phyloP scores from a whole-genome alignment of 345 rosid genomes.

The Mangifera indica region DNA sequence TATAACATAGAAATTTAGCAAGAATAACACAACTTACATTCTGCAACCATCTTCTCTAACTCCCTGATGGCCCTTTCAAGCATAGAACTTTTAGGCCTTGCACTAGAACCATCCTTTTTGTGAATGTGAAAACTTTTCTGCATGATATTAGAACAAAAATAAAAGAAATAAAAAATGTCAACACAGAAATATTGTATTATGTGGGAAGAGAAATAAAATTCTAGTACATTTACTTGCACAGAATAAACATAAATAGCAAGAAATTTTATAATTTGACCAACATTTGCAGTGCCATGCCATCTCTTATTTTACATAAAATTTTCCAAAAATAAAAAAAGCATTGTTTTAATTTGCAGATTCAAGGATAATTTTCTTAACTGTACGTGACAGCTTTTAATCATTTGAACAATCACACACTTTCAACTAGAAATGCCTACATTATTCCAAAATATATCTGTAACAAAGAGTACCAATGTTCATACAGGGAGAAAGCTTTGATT shows the following conservation, averaged over 20 bases:
- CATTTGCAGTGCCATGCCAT: neutral
- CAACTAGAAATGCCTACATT: neutral
- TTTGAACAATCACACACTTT: neutral
- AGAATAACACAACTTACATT: slow-evolving; percentile 56
- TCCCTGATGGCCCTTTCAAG: slow-evolving; percentile 92
- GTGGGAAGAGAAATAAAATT: slow-evolving; percentile 1
- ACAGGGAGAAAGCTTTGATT: neutral
- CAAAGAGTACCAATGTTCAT: neutral
- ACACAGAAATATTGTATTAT: neutral
- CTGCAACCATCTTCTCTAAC: slow-evolving; percentile 82
- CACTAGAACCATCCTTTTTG: slow-evolving; percentile 60
- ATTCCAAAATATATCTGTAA: neutral
- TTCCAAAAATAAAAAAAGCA: neutral
- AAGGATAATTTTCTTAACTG: neutral
- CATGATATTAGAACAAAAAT: slow-evolving; percentile 17
- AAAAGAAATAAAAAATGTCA: slow-evolving; percentile 25
- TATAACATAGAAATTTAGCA: slow-evolving; percentile 3
- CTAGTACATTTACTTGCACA: neutral
- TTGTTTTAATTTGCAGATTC: neutral
- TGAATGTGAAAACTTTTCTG: slow-evolving; percentile 48
- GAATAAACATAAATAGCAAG: slow-evolving; percentile 1
- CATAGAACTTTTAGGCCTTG: slow-evolving; percentile 57
- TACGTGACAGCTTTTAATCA: neutral
- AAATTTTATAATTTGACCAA: neutral
- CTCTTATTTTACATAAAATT: neutral